Conservation (phyloP, 768 basidiomycete species). For the Collybia sordida region DNA sequence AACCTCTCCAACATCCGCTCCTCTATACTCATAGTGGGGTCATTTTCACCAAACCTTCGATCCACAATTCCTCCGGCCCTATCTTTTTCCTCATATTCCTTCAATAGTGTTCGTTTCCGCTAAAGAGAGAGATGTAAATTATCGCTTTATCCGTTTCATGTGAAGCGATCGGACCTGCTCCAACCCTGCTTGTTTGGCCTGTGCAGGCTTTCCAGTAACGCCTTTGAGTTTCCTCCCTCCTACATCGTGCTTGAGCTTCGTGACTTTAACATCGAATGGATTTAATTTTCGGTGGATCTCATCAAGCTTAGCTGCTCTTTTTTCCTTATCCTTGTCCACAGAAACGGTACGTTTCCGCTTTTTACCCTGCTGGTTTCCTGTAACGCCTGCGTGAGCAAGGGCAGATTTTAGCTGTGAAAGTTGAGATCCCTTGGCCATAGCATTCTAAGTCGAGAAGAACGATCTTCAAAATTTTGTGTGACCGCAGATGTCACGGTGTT, state of each 20-base stretch:
- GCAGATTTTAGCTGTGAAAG: slow-evolving; percentile 88
- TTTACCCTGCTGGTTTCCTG: slow-evolving; percentile 55
- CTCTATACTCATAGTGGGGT: slow-evolving; percentile 89
- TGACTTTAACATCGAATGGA: slow-evolving; percentile 93
- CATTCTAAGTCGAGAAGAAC: slow-evolving; percentile 5
- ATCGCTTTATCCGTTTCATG: neutral
- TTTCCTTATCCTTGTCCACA: slow-evolving; percentile 79
- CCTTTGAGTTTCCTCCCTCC: slow-evolving; percentile 88
- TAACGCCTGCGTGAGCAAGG: slow-evolving; percentile 77
- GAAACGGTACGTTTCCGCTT: slow-evolving; percentile 65
- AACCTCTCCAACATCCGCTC: slow-evolving; percentile 97
- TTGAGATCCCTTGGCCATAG: slow-evolving; percentile 85
- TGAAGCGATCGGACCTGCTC: slow-evolving; percentile 62
- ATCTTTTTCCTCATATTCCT: slow-evolving; percentile 80
- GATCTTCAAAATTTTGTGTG: slow-evolving; percentile 24
- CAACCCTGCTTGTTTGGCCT: slow-evolving; percentile 87
- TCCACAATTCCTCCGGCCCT: slow-evolving; percentile 90
- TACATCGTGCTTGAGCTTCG: slow-evolving; percentile 90
- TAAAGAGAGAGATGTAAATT: slow-evolving; percentile 27
- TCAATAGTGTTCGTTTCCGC: slow-evolving; percentile 86
- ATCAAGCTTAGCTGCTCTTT: slow-evolving; percentile 73
- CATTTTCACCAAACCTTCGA: slow-evolving; percentile 94
- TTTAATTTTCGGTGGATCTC: slow-evolving; percentile 87
- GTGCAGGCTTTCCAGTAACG: slow-evolving; percentile 76
- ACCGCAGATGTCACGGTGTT: slow-evolving; percentile 5